These are phyloP conservation scores for Talaromyces sp. DNA, from an alignment of 2,329 filamentous ascomycete genomes.

Conservation along the genomic window DNA sequence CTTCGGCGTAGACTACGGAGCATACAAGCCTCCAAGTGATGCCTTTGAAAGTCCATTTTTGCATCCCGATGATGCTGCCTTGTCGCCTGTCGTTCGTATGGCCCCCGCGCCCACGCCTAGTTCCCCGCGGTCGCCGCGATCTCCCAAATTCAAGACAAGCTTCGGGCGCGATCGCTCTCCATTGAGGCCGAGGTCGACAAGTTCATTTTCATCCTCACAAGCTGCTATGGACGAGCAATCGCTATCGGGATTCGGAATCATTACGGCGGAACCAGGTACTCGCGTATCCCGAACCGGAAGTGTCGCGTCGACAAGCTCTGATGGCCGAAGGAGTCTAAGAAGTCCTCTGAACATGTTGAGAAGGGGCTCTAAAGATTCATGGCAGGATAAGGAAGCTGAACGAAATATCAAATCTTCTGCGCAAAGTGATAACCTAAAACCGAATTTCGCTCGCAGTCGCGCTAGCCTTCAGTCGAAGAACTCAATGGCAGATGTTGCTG, in stretches of 20 bases:
- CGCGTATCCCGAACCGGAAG: conserved; percentile 37
- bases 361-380: conserved; percentile 37
- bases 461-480: conserved; percentile 39
- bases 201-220: conserved; percentile 36
- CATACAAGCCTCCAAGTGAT: conserved; percentile 55
- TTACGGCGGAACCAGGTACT: conserved; percentile 39
- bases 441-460: conserved; percentile 35
- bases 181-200: conserved; percentile 33
- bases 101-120: conserved; percentile 67
- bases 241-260: conserved; percentile 33
- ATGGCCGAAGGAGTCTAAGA: conserved; percentile 38
- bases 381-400: conserved; percentile 36
- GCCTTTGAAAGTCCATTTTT: conserved; percentile 48
- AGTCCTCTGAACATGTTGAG: conserved; percentile 32
- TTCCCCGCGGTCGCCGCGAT: conserved; percentile 54
- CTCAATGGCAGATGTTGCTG: conserved; percentile 43
- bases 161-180: conserved; percentile 45
- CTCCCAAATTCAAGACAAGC: conserved; percentile 61
- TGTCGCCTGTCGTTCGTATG: conserved; percentile 72
- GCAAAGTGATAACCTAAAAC: conserved; percentile 32
- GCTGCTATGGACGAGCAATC: conserved; percentile 31
- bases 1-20: conserved; percentile 72
- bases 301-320: conserved; percentile 39
- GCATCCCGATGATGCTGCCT: conserved; percentile 56
- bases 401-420: conserved; percentile 33